phyloP scores from a whole-genome alignment of 371 early-diverging fungal species.

The Mortierella sp. region DNA sequence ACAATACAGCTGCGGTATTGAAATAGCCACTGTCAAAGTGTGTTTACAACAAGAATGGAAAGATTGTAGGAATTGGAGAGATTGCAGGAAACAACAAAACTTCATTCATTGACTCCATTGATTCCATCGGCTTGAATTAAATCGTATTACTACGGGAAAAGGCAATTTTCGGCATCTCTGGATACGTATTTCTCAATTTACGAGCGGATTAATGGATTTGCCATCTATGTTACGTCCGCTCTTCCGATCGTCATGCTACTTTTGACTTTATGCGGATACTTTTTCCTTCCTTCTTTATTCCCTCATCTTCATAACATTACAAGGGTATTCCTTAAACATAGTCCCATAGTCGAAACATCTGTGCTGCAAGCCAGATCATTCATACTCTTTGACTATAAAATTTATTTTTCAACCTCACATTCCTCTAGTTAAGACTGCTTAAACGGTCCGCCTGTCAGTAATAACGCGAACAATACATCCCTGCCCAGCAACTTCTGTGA shows the following conservation, averaged over 20 bases:
- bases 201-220: constrained; percentile 13
- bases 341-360: not conserved
- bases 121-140: too few relatives aligned
- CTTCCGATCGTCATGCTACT: too few relatives aligned
- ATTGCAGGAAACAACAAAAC: not conserved
- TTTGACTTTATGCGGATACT: too few relatives aligned
- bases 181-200: too few relatives aligned
- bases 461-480: constrained; percentile 91
- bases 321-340: too few relatives aligned
- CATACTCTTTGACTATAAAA: not conserved
- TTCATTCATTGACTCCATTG: too few relatives aligned
- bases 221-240: not conserved
- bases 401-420: not conserved
- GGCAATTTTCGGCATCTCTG: too few relatives aligned
- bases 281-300: not conserved
- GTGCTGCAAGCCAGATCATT: too few relatives aligned
- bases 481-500: constrained; percentile 86
- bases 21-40: too few relatives aligned
- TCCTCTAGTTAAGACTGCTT: not conserved
- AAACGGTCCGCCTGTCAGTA: constrained; percentile 86
- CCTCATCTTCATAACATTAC: too few relatives aligned
- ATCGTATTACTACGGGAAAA: too few relatives aligned
- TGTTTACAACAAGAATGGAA: not conserved
- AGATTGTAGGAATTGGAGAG: not conserved
- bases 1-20: too few relatives aligned